phyloP scores from a whole-genome alignment of 2,329 filamentous ascomycete genomes.

The Claviceps lovelessii region DNA sequence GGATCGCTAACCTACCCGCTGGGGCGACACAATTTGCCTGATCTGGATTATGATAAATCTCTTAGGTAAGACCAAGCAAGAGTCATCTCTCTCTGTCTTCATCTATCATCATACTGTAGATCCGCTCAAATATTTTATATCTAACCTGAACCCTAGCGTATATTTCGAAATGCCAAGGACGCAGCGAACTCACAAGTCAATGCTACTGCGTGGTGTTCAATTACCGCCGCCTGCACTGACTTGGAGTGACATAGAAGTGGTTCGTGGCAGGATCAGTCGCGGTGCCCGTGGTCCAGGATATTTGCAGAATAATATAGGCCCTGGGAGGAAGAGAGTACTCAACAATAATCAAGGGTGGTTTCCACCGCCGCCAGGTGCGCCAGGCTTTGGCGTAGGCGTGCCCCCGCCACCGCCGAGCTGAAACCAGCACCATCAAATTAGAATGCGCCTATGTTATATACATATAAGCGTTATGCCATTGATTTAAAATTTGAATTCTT shows the following conservation, averaged over 20 bases:
- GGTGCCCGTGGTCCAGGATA: constrained; percentile 27
- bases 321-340: background rate
- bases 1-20: constrained; percentile 68
- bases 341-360: constrained; percentile 5
- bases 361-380: constrained; percentile 18
- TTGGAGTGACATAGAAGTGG: constrained; percentile 57
- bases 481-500: too few relatives aligned
- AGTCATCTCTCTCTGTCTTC: too few relatives aligned
- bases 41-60: constrained; percentile 72
- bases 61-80: constrained; percentile 47
- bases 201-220: constrained; percentile 75
- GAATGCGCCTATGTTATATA: too few relatives aligned
- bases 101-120: background rate
- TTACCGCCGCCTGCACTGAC: constrained; percentile 60
- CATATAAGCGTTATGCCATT: too few relatives aligned
- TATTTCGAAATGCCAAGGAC: constrained; percentile 69
- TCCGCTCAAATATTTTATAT: background rate
- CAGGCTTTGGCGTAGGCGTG: constrained; percentile 3
- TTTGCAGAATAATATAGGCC: constrained; percentile 9
- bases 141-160: constrained; percentile 39
- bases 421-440: too few relatives aligned
- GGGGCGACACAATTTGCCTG: constrained; percentile 54
- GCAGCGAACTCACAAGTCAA: constrained; percentile 71
- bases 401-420: constrained; percentile 5
- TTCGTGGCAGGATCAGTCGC: constrained; percentile 45